These are phyloP conservation scores for Gastrolobium villosum DNA, from an alignment of 306 rosid genomes.

Conservation along the genomic window DNA sequence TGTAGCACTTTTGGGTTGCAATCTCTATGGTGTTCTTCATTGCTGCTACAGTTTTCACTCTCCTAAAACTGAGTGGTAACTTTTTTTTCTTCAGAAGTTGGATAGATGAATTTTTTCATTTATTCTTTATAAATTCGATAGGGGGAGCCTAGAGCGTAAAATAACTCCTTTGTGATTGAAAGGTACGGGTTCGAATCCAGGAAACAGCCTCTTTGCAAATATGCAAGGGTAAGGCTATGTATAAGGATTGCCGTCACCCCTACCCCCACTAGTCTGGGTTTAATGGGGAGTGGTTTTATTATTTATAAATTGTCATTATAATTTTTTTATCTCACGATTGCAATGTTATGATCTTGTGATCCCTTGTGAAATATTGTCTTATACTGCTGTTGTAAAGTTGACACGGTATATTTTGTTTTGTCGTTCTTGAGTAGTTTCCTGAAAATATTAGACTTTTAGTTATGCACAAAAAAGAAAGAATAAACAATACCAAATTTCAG, in stretches of 20 bases:
- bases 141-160: too few relatives aligned
- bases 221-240: too few relatives aligned
- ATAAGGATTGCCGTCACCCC: too few relatives aligned
- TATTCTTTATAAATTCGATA: neutral
- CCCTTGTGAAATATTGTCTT: conserved; percentile 37
- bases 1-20: conserved; percentile 99
- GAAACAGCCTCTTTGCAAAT: too few relatives aligned
- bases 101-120: conserved; percentile 10
- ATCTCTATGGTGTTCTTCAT: conserved; percentile 97
- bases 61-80: conserved; percentile 90
- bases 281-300: neutral
- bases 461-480: neutral
- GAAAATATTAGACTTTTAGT: neutral
- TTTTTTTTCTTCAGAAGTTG: conserved; percentile 29
- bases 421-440: conserved; percentile 16
- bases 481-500: conserved; percentile 1
- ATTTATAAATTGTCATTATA: neutral
- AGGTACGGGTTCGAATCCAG: too few relatives aligned
- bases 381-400: conserved; percentile 28
- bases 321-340: conserved; percentile 21
- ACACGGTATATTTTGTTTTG: conserved; percentile 26
- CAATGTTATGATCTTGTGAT: conserved; percentile 24
- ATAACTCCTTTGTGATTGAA: too few relatives aligned
- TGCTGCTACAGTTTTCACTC: conserved; percentile 91
- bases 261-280: too few relatives aligned